phyloP scores from a whole-genome alignment of 2,329 filamentous ascomycete species.

The Colletotrichum siamense region DNA sequence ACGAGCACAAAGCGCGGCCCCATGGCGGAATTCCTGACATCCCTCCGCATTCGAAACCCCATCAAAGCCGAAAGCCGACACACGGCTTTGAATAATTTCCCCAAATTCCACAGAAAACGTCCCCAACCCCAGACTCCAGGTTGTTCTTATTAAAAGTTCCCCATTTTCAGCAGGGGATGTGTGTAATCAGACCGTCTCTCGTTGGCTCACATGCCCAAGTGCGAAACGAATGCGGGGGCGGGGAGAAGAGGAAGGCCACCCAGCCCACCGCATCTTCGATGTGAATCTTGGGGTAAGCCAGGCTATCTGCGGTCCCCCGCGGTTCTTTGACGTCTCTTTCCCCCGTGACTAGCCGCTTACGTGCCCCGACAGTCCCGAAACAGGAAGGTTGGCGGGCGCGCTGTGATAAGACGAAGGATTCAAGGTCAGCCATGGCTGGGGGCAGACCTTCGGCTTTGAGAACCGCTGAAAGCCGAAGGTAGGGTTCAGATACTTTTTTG shows the following conservation, averaged over 20 bases:
- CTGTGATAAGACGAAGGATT: neutral
- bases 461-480: slow-evolving; percentile 14
- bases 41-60: neutral
- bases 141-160: neutral
- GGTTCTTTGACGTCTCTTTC: neutral
- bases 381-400: neutral
- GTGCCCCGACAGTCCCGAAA: neutral
- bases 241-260: neutral
- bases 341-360: neutral
- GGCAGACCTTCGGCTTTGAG: neutral
- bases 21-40: neutral
- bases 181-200: slow-evolving; percentile 1
- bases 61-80: neutral
- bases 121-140: neutral
- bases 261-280: neutral
- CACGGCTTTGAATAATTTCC: neutral
- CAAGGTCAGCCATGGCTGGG: neutral
- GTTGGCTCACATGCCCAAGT: slow-evolving; percentile 16
- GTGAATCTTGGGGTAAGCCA: slow-evolving; percentile 9
- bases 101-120: neutral
- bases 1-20: neutral
- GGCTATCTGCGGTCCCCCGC: neutral
- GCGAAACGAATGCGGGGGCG: slow-evolving; percentile 5
- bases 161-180: neutral
- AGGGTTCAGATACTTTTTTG: neutral